Base-by-base conservation (phyloP, 2,329 filamentous ascomycete genomes). In the Diplodia intermedia region DNA sequence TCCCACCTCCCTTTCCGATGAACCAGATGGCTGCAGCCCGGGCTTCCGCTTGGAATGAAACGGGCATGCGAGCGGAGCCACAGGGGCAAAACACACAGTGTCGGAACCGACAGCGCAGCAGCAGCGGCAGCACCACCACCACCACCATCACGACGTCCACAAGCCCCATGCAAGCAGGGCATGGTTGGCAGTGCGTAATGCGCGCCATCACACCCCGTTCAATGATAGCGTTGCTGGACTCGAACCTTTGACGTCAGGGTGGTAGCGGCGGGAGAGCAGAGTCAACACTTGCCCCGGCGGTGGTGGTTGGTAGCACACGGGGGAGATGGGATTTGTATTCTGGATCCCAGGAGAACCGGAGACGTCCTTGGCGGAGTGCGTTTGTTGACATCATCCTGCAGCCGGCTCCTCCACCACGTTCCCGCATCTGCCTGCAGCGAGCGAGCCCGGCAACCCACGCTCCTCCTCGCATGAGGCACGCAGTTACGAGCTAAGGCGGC, bases 1-100 rank as follows among this genome's bases (percentile, higher is more conserved):
- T 31, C n/a, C 23, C 43, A 36, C 50, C 43, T 49, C 31, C 29
- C 43, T 18, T 47, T 31, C 60, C 31, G 54, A 11, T 36, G 50
- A 50, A 38, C 43, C 18, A 12, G 9, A 52, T 12, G 57, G 29
- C 26, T 62, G 57, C 57, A 62, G 26, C 56, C 23, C 23, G 23
- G 40, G 9, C 15, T 61, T 18, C 57, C 40, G 57, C 60, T 52
- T 63, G 29, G n/a, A 63, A 63, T 63, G 60, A 63, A 63, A 63
- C 60, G 57, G 52, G 57, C 57, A 62, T 52, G 26, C 15, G 11
- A 47, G 29, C 47, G 29, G 26, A 52, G 60, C 60, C 60, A 63
- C 60, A 63, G 43, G 60, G 60, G 29, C 29, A 38, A 50, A 43
- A 8, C 40, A 50, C 40, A 29, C 47, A n/a, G 18, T 38, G 9